Conservation (phyloP, 2,329 filamentous ascomycete species). For the Pyricularia pennisetigena region DNA sequence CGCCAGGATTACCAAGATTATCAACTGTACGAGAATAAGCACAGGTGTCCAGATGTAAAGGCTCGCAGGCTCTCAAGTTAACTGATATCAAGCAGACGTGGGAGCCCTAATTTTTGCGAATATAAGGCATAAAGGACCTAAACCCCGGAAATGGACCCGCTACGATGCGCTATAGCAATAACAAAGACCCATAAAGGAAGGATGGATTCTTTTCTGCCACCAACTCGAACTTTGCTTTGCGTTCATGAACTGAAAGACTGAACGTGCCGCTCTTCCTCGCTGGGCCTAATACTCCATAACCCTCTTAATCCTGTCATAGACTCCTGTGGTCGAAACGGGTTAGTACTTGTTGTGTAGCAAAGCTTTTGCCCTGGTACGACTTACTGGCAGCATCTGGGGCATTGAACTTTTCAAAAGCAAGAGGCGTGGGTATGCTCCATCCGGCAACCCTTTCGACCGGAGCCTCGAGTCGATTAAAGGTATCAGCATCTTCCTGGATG, state of each 20-base stretch:
- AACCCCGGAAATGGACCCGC: background rate
- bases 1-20: background rate
- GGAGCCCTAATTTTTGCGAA: background rate
- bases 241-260: too few relatives aligned
- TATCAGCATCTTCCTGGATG: constrained; percentile 67
- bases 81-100: background rate
- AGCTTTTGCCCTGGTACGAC: constrained; percentile 25
- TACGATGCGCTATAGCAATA: background rate
- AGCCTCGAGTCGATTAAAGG: constrained; percentile 75
- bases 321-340: constrained; percentile 34
- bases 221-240: background rate
- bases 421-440: constrained; percentile 77
- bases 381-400: constrained; percentile 80
- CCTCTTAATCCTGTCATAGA: constrained; percentile 62
- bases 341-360: background rate
- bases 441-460: constrained; percentile 78
- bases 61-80: too few relatives aligned
- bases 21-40: background rate
- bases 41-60: background rate
- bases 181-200: background rate
- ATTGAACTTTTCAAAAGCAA: constrained; percentile 72
- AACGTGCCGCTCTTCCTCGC: background rate
- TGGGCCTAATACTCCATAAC: constrained; percentile 48
- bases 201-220: background rate
- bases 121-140: background rate